These are phyloP conservation scores for Exophiala mesophila DNA, from an alignment of 2,329 filamentous ascomycete genomes.

Conservation along the genomic window DNA sequence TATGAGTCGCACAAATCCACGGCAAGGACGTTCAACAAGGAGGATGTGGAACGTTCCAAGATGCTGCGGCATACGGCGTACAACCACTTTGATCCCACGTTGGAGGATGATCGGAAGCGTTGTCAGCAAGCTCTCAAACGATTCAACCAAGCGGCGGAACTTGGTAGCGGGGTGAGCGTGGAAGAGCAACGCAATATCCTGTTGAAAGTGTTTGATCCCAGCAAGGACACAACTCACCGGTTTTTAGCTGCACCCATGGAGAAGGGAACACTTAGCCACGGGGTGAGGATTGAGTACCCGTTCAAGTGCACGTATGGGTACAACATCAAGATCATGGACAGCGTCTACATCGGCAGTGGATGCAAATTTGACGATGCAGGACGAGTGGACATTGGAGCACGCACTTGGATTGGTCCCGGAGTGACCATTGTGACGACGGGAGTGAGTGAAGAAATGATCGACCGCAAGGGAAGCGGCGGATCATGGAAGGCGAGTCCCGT, in stretches of 20 bases:
- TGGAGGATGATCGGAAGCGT: constrained; percentile 76
- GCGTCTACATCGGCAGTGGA: constrained; percentile 75
- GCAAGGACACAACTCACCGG: constrained; percentile 64
- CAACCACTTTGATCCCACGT: constrained; percentile 69
- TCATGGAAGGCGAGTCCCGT: constrained; percentile 67
- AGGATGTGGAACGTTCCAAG: constrained; percentile 73
- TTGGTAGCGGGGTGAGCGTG: constrained; percentile 63
- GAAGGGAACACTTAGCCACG: constrained; percentile 61
- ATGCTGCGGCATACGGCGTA: constrained; percentile 81
- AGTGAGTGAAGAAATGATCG: constrained; percentile 66
- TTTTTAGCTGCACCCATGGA: constrained; percentile 45
- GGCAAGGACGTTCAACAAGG: constrained; percentile 29
- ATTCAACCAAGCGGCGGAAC: constrained; percentile 80
- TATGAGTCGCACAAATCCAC: constrained; percentile 11
- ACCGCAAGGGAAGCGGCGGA: constrained; percentile 68
- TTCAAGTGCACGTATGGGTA: constrained; percentile 95
- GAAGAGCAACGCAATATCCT: constrained; percentile 29
- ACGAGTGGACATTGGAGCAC: constrained; percentile 71
- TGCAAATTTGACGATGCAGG: constrained; percentile 86
- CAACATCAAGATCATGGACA: constrained; percentile 82
- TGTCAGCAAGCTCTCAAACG: constrained; percentile 76
- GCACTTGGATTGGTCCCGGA: constrained; percentile 67
- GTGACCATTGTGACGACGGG: constrained; percentile 80
- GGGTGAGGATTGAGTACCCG: constrained; percentile 75
- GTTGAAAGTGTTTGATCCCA: constrained; percentile 67